Conservation (phyloP, 805 yeast species). For the Dipodascus geniculatus region DNA sequence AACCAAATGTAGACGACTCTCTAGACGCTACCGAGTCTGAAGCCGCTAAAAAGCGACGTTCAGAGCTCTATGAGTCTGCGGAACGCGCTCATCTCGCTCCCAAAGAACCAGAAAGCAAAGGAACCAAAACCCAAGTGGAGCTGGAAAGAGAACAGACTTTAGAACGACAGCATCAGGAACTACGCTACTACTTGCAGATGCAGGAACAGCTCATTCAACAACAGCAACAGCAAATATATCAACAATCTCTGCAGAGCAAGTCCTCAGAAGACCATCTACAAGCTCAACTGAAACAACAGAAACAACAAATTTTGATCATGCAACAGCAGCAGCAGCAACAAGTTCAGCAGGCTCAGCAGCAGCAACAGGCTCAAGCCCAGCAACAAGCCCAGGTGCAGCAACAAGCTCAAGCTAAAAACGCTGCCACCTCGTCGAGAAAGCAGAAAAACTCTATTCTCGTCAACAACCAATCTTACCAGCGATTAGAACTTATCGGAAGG, state of each 20-base stretch:
- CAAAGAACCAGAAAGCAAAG: background rate
- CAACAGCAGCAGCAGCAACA: constrained; percentile 7
- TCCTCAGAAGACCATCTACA: constrained; percentile 2
- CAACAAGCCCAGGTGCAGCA: background rate
- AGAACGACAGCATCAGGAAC: background rate
- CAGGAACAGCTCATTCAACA: background rate
- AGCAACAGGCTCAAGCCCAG: background rate
- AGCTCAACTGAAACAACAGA: constrained; percentile 4
- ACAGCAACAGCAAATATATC: background rate
- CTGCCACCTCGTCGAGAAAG: constrained; percentile 9
- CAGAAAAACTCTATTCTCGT: constrained; percentile 28
- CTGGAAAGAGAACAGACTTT: constrained; percentile 1
- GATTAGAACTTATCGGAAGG: constrained; percentile 68
- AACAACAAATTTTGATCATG: background rate
- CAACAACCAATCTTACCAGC: constrained; percentile 57
- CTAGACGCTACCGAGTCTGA: background rate
- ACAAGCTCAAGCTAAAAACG: constrained; percentile 1
- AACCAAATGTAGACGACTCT: background rate
- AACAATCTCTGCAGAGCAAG: constrained; percentile 15
- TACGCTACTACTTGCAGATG: background rate
- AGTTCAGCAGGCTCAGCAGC: constrained; percentile 1
- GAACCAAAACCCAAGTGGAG: background rate
- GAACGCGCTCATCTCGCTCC: background rate
- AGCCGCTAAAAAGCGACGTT: background rate
- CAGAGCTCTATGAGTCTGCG: background rate